Evolutionary conservation across 352 stramenopile genomes (phyloP), one percentile per base, ranked within the genome.

Genomic region (Thalassiosira hispida): DNA sequence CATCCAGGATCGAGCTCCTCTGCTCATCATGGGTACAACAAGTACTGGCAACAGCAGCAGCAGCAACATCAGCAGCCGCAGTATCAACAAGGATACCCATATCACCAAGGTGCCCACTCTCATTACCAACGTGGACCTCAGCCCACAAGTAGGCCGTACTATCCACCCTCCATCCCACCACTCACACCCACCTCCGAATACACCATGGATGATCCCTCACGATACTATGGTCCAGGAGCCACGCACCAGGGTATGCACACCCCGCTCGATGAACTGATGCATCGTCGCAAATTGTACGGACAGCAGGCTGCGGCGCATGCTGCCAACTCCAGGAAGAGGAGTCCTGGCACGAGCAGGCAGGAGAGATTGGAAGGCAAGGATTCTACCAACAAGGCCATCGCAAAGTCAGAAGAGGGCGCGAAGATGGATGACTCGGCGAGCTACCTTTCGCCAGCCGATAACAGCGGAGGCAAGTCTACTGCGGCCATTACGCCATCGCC

Each of bases 251-350:
- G 44, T 0, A 60, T 18, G 18, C 60, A 69, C 73, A 76, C 38
- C 38, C 68, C 31, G 3, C 49, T 84, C 0, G 76, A 84, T 27
- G 76, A 84, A 38, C 56, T 84, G 4, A 84, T 84, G 76, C 64
- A 79, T 47, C 76, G 76, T 61, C 56, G 76, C 33, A 78, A 66
- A 31, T 29, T 76, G n/a, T 84, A 84, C 27, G 76, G 76, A 47
- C 56, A 38, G n/a, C 59, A 23, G n/a, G 29, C 8, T 42, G 18
- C 12, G 18, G n/a, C 42, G 42, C 2, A 14, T 7, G 1, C 20
- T 27, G 20, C 22, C 35, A 6, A 55, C 53, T 22, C 25, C 46
- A 35, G 20, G 20, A 67, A 49, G 27, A 52, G 47, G 22, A 25
- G 22, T 67, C 70, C 20, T 38, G 38, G 40, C 2, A 56, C 59